Base-by-base conservation (phyloP, 306 rosid genomes). In the Cyamopsis tetragonoloba region DNA sequence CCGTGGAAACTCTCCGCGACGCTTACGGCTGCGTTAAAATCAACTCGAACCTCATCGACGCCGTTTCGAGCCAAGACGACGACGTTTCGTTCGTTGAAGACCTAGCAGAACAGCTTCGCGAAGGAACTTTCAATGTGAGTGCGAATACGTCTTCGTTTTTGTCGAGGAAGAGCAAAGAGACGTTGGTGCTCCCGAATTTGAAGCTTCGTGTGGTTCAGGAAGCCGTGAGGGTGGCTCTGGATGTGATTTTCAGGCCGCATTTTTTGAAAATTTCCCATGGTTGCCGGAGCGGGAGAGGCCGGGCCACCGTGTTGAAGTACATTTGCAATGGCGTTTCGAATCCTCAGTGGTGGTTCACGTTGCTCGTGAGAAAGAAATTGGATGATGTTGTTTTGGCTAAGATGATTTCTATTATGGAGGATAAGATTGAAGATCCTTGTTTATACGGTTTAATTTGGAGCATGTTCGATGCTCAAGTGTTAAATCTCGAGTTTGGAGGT, bases 221-320 rank as follows among this genome's bases (percentile, higher is more conserved):
- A 63, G 92, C 95, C 12, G 81, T 92, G 58, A 87, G 95, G 75
- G 72, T 92, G 39, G 87, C 79, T 19, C 62, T 92, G 70, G 98
- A 92, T 75, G 89, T 86, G 62, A 83, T 89, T 73, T 92, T 82
- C 77, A 85, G 68, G 75, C 96, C 98, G 11, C 63, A 85, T 47
- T 89, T 92, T 54, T 92, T 89, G 42, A 89, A 83, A 74, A 82
- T 92, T 11, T 92, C 98, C 14, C 98, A 92, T 34, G 98, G 98
- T 5, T 84, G 89, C 49, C 84, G 96, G 43, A 92, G 92, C 39
- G 95, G 98, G n/a, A 79, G 88, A 71, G 98, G 95, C n/a, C 82
- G 82, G 17, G 59, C 64, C 2, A 54, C 83, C 0, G 98, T 89
- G 14, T 73, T 92, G 76, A 92, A 79, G 85, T 87, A 85, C 72